These are phyloP conservation scores for Crucibulum laeve DNA, from an alignment of 768 basidiomycete species.

Conservation along the genomic window DNA sequence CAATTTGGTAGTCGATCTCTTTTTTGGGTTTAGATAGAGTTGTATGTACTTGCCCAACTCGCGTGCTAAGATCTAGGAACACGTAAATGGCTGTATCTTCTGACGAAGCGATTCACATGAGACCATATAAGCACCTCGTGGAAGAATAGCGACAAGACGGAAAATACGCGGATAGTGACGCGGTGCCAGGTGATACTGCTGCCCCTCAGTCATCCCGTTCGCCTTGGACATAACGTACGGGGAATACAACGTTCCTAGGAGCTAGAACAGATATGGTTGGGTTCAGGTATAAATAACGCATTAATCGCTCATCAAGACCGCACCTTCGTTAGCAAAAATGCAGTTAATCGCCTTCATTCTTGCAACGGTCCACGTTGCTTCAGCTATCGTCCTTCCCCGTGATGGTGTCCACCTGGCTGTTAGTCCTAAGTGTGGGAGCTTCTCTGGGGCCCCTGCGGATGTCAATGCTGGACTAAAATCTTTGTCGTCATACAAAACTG, in stretches of 20 bases:
- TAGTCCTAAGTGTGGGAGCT: slow-evolving; percentile 37
- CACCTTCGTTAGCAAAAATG: not conserved
- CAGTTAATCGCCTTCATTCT: slow-evolving; percentile 7
- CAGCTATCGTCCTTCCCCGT: slow-evolving; percentile 15
- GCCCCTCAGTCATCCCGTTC: too few relatives aligned
- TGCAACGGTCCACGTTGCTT: slow-evolving; percentile 14
- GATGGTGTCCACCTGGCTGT: slow-evolving; percentile 34
- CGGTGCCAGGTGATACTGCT: too few relatives aligned
- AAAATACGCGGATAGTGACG: slow-evolving; percentile 14
- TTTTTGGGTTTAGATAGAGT: not conserved
- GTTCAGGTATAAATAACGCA: too few relatives aligned
- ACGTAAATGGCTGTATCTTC: too few relatives aligned
- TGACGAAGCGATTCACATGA: not conserved
- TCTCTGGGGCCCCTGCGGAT: slow-evolving; percentile 32
- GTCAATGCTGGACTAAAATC: slow-evolving; percentile 39
- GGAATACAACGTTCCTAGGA: too few relatives aligned
- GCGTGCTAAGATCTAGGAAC: too few relatives aligned
- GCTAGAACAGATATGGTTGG: too few relatives aligned
- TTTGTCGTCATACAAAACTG: slow-evolving; percentile 33
- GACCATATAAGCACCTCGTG: slow-evolving; percentile 3
- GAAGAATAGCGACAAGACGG: slow-evolving; percentile 3
- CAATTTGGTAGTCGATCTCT: not conserved
- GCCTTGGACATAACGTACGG: too few relatives aligned
- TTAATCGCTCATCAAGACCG: too few relatives aligned
- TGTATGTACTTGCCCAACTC: too few relatives aligned